A percentile compares a stretch with the other conserved stretches of the same genome.
phyloP scores from a whole-genome alignment of 192 early-diverging fungal genomes.

The Backusella westeae region DNA sequence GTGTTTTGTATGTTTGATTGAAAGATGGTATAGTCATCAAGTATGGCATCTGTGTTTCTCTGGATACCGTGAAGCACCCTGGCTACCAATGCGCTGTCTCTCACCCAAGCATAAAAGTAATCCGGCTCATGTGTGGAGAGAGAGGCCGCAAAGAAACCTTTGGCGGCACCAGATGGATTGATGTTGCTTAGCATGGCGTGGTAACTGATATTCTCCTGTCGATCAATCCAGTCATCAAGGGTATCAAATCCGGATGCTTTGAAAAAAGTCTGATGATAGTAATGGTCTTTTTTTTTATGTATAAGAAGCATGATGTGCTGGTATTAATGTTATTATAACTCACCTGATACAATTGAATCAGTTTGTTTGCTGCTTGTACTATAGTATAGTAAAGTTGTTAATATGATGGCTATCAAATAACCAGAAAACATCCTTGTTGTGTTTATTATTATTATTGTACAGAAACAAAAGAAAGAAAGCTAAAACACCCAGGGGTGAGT shows the following conservation, averaged over 20 bases:
- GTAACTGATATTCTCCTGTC: not conserved
- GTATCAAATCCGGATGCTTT: not conserved
- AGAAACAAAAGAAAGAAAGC: not conserved
- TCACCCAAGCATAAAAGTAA: slow-evolving; percentile 78
- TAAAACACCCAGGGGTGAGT: not conserved
- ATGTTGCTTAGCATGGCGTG: slow-evolving; percentile 22
- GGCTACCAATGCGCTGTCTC: slow-evolving; percentile 42
- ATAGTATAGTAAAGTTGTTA: not conserved
- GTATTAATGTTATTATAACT: not conserved
- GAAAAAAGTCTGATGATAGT: not conserved
- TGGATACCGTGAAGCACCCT: slow-evolving; percentile 3
- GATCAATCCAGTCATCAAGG: slow-evolving; percentile 3
- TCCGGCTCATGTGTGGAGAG: slow-evolving; percentile 43
- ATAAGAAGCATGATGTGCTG: too few species aligned
- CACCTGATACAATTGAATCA: not conserved
- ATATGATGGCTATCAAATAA: not conserved
- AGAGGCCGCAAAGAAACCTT: slow-evolving; percentile 32
- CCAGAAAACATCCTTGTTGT: not conserved
- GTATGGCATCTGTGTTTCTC: slow-evolving; percentile 17
- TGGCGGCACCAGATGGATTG: slow-evolving; percentile 15
- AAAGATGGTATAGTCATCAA: slow-evolving; percentile 39
- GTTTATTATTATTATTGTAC: not conserved
- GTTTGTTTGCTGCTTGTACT: not conserved
- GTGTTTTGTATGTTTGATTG: slow-evolving; percentile 27
- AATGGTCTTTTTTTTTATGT: not conserved